Evolutionary conservation across 441 rosid species (phyloP).

Genomic region (Adansonia gregorii): DNA sequence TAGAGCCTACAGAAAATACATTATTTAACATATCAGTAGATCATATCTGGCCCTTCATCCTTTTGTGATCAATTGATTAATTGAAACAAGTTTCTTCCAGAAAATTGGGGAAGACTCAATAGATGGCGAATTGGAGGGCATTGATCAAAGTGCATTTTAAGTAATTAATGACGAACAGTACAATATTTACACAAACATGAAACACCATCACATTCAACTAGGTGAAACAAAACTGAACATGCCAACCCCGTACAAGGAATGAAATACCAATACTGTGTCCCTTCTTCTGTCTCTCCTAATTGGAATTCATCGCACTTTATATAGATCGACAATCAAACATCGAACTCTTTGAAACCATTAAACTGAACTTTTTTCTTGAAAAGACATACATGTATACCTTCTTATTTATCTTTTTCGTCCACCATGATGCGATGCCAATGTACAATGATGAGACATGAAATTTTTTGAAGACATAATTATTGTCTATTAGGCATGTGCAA

Average conservation of each 20-base stretch:
- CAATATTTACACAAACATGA: neutral
- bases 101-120: neutral
- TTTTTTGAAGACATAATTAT: neutral
- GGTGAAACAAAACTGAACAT: neutral
- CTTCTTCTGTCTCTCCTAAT: neutral
- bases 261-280: neutral
- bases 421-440: neutral
- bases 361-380: neutral
- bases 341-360: neutral
- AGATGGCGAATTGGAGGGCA: neutral
- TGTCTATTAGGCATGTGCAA: neutral
- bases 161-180: neutral
- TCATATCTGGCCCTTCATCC: neutral
- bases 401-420: neutral
- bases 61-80: neutral
- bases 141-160: neutral
- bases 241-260: neutral
- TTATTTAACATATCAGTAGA: neutral
- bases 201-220: neutral
- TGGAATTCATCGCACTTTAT: neutral
- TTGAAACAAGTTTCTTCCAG: neutral
- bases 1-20: too few relatives aligned
- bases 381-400: neutral
- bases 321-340: too few relatives aligned
- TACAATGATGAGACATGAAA: neutral